Percentiles rank a stretch among this genome's conserved stretches.
Conservation (phyloP, 78 protist species). For the Guillardia theta region DNA sequence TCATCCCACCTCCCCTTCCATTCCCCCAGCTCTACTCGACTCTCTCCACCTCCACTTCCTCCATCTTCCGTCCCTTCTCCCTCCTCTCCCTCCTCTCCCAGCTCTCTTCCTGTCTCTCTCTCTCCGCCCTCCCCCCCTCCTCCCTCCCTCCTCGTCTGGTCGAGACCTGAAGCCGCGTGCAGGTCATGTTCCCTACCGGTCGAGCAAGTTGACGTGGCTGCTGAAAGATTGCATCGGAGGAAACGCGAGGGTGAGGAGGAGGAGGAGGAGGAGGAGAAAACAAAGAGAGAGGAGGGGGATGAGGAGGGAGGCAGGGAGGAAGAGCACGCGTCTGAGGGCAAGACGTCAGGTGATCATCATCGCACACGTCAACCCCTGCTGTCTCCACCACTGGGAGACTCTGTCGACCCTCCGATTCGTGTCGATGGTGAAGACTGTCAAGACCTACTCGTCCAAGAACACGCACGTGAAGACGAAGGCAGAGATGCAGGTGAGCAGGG, state of each 20-base stretch:
- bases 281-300: not conserved
- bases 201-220: not conserved
- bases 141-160: not conserved
- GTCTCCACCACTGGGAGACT: too few species aligned
- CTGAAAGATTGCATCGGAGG: not conserved
- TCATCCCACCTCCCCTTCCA: not conserved
- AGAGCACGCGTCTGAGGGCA: not conserved
- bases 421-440: not conserved
- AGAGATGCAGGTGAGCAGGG: too few species aligned
- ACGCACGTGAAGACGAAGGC: too few species aligned
- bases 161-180: not conserved
- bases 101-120: not conserved
- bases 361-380: not conserved
- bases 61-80: not conserved
- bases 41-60: not conserved
- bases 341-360: not conserved
- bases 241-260: not conserved
- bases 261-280: not conserved
- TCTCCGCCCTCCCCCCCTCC: not conserved
- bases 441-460: too few species aligned
- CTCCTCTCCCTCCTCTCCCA: not conserved
- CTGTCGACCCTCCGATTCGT: slow-evolving; percentile 11
- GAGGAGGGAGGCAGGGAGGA: not conserved
- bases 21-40: not conserved
- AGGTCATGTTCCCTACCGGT: not conserved